Percentiles rank a stretch among this genome's conserved stretches.
Evolutionary conservation across 495 filamentous ascomycete genomes (phyloP).

Genomic region (Penicillium mononematosum): DNA sequence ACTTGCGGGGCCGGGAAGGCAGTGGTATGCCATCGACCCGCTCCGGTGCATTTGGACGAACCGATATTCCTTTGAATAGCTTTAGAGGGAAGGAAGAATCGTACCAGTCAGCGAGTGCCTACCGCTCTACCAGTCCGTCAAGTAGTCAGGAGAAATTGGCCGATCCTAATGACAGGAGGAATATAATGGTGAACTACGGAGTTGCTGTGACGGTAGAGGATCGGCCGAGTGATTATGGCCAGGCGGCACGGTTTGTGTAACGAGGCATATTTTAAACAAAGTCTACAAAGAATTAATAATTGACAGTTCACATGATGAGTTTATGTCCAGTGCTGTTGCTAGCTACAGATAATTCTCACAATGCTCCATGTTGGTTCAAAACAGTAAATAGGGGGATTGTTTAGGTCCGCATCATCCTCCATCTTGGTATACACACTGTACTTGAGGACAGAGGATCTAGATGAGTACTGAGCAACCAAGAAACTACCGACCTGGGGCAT

Average conservation of each 20-base stretch:
- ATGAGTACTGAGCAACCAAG: too few relatives aligned
- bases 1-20: conserved; percentile 2
- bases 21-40: conserved; percentile 15
- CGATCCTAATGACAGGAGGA: background rate
- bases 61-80: conserved; percentile 11
- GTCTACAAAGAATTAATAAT: too few relatives aligned
- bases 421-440: too few relatives aligned
- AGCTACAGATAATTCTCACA: too few relatives aligned
- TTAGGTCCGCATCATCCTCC: too few relatives aligned
- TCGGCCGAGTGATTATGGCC: conserved; percentile 6
- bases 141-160: conserved; percentile 21
- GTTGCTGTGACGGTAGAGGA: conserved; percentile 12
- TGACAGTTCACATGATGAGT: too few relatives aligned
- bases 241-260: background rate
- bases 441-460: too few relatives aligned
- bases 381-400: too few relatives aligned
- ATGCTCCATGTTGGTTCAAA: too few relatives aligned
- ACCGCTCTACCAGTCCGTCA: conserved; percentile 14
- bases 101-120: conserved; percentile 14
- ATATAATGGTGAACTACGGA: conserved; percentile 15
- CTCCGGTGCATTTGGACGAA: background rate
- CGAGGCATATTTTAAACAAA: background rate
- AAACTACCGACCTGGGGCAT: too few relatives aligned
- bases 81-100: background rate
- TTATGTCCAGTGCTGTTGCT: too few relatives aligned